Conservation (phyloP, 176 grass and related monocot genomes). For the Oryza meridionalis region DNA sequence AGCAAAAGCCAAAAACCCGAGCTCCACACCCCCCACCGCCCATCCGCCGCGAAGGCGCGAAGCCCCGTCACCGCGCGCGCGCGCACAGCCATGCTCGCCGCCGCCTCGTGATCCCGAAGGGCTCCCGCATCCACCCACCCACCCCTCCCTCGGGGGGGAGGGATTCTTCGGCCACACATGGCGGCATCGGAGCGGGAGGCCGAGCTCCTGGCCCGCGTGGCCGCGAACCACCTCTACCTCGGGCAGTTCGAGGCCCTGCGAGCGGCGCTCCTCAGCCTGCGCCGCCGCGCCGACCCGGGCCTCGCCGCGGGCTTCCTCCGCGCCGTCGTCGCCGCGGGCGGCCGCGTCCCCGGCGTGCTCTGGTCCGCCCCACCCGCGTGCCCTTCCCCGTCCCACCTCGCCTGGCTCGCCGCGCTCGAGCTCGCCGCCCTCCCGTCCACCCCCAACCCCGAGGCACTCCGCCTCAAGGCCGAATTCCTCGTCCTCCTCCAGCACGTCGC, state of each 20-base stretch:
- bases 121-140: background rate
- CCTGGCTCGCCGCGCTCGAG: slow-evolving; percentile 87
- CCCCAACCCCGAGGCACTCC: slow-evolving; percentile 62
- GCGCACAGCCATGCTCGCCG: slow-evolving; percentile 23
- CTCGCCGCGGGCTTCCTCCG: slow-evolving; percentile 66
- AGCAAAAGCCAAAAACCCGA: background rate
- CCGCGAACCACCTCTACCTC: slow-evolving; percentile 90
- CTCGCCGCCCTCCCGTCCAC: slow-evolving; percentile 52
- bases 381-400: slow-evolving; percentile 77
- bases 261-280: slow-evolving; percentile 84
- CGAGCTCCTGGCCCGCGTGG: slow-evolving; percentile 70
- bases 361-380: slow-evolving; percentile 68
- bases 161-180: slow-evolving; percentile 28
- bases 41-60: background rate
- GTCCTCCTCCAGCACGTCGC: slow-evolving; percentile 68
- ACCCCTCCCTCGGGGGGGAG: background rate
- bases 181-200: slow-evolving; percentile 74
- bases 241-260: slow-evolving; percentile 91
- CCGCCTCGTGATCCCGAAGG: slow-evolving; percentile 32
- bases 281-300: slow-evolving; percentile 60
- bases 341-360: slow-evolving; percentile 66
- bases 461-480: slow-evolving; percentile 73
- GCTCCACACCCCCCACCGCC: background rate
- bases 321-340: slow-evolving; percentile 61
- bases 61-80: background rate